phyloP scores from a whole-genome alignment of 192 early-diverging fungal species.

The Coemansia sp. region DNA sequence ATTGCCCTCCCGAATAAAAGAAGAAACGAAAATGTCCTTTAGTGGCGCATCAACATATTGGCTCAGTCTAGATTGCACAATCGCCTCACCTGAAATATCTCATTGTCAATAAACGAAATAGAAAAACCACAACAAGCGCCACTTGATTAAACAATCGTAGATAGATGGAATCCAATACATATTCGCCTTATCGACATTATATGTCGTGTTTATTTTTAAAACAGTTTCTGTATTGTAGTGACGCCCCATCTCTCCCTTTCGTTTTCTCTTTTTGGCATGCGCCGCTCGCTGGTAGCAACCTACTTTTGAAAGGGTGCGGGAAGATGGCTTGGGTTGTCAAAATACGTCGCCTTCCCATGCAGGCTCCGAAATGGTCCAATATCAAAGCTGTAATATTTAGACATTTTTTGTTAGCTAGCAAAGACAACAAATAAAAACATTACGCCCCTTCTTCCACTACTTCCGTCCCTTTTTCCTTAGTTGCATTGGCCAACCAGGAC shows the following conservation, averaged over 20 bases:
- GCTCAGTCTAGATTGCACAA: background rate
- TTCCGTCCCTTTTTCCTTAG: background rate
- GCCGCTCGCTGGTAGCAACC: background rate
- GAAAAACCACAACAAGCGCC: slow-evolving; percentile 3
- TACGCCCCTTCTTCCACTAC: background rate
- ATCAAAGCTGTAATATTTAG: background rate
- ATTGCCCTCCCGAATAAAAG: background rate
- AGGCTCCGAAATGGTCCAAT: background rate
- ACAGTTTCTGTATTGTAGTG: background rate
- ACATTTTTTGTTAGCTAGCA: background rate
- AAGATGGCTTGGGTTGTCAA: slow-evolving; percentile 2
- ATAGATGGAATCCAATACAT: slow-evolving; percentile 5
- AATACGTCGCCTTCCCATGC: background rate
- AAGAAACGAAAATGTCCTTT: background rate
- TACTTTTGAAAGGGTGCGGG: background rate
- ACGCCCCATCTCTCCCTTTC: background rate
- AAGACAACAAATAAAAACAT: background rate
- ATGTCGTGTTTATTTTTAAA: background rate
- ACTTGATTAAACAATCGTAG: background rate
- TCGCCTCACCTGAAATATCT: background rate
- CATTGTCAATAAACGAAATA: background rate
- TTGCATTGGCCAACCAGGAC: background rate
- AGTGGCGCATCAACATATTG: background rate
- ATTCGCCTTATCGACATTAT: background rate
- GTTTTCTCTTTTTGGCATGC: background rate